A percentile compares a stretch with the other conserved stretches of the same genome.
These are phyloP conservation scores for Fusarium palustre DNA, from an alignment of 2,329 filamentous ascomycete species.

Conservation along the genomic window DNA sequence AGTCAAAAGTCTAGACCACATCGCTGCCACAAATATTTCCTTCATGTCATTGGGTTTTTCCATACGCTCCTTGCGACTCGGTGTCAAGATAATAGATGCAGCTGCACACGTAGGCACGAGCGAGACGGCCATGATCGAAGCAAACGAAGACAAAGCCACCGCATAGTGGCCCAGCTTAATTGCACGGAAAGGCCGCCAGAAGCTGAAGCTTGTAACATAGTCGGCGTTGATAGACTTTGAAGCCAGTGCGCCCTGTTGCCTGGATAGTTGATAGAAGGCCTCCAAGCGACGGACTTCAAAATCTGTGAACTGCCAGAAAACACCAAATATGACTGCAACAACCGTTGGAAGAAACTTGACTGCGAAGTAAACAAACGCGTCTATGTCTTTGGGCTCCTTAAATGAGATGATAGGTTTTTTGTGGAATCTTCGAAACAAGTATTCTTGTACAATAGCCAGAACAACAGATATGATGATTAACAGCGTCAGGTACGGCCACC, in stretches of 20 bases:
- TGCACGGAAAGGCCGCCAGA: constrained; percentile 73
- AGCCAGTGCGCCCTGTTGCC: constrained; percentile 68
- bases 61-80: constrained; percentile 60
- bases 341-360: constrained; percentile 74
- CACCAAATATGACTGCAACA: constrained; percentile 70
- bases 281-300: constrained; percentile 75
- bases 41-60: constrained; percentile 60
- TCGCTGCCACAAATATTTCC: constrained; percentile 64
- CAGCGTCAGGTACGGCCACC: constrained; percentile 67
- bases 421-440: constrained; percentile 64
- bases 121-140: constrained; percentile 73
- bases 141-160: constrained; percentile 73
- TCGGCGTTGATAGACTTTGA: constrained; percentile 78
- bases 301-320: constrained; percentile 74
- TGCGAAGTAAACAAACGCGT: constrained; percentile 66
- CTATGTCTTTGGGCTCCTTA: constrained; percentile 61
- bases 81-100: constrained; percentile 69
- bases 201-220: constrained; percentile 76
- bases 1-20: constrained; percentile 73
- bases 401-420: constrained; percentile 63
- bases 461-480: constrained; percentile 66
- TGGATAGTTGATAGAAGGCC: constrained; percentile 74
- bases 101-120: constrained; percentile 76
- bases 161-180: constrained; percentile 73
- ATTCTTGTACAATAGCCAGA: constrained; percentile 65